Percentiles rank a stretch among this genome's conserved stretches.
phyloP scores from a whole-genome alignment of 1,284 basidiomycete species.

The Xanthoconium separans region DNA sequence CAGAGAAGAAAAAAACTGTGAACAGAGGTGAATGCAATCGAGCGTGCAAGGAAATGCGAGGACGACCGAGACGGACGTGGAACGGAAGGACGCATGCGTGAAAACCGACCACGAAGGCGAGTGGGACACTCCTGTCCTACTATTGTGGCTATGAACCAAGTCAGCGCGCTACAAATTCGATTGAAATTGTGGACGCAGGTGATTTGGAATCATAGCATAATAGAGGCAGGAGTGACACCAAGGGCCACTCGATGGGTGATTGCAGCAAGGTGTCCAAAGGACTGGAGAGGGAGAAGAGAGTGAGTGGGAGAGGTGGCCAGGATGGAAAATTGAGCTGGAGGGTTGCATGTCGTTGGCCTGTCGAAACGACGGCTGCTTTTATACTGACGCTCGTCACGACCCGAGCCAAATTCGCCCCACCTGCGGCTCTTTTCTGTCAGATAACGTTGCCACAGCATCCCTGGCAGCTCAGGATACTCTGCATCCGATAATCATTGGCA shows the following conservation, averaged over 20 bases:
- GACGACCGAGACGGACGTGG: not conserved
- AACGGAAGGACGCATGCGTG: constrained; percentile 4
- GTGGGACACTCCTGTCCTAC: constrained; percentile 30
- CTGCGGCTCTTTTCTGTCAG: constrained; percentile 20
- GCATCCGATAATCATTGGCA: constrained; percentile 16
- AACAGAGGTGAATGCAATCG: not conserved
- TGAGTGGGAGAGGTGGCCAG: constrained; percentile 7
- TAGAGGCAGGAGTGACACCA: constrained; percentile 32
- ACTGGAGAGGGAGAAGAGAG: not conserved
- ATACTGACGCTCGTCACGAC: constrained; percentile 17
- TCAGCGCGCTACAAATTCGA: constrained; percentile 28
- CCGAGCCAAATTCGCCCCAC: constrained; percentile 7
- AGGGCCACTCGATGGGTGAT: constrained; percentile 13
- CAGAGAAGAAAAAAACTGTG: too few species aligned
- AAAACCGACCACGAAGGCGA: constrained; percentile 5
- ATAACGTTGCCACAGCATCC: constrained; percentile 16
- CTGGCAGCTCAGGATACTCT: constrained; percentile 3
- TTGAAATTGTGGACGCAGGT: constrained; percentile 23
- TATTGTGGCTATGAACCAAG: constrained; percentile 37
- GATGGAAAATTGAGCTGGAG: constrained; percentile 16
- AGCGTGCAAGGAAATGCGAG: not conserved
- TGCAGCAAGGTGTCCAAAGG: constrained; percentile 8
- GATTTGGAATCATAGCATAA: constrained; percentile 36
- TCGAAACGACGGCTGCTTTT: constrained; percentile 15
- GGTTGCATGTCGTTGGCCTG: not conserved